phyloP scores from a whole-genome alignment of 257 asterid genomes.

The Osmanthus fragrans region DNA sequence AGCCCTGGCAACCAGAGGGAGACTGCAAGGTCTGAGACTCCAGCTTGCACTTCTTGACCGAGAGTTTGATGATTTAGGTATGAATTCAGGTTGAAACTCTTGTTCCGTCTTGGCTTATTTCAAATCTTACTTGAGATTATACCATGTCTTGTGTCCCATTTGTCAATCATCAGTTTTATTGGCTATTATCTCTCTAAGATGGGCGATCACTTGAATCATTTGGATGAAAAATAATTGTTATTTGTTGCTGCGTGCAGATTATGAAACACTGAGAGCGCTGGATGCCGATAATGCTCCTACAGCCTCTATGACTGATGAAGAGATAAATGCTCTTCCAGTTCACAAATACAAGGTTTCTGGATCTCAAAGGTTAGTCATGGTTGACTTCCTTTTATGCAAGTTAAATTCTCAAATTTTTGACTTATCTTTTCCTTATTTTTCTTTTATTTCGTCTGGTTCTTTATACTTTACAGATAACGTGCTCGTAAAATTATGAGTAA shows the following conservation, averaged over 20 bases:
- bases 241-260: slow-evolving; percentile 55
- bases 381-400: slow-evolving; percentile 19
- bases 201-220: neutral
- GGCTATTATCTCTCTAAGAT: neutral
- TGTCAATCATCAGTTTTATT: slow-evolving; percentile 7
- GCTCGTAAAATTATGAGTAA: neutral
- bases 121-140: slow-evolving; percentile 8
- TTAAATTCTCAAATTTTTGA: neutral
- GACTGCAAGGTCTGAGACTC: slow-evolving; percentile 95
- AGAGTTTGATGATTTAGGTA: slow-evolving; percentile 95
- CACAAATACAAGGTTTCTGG: slow-evolving; percentile 85
- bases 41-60: slow-evolving; percentile 99
- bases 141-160: neutral
- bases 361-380: slow-evolving; percentile 60
- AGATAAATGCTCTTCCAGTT: slow-evolving; percentile 94
- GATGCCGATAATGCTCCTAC: slow-evolving; percentile 86
- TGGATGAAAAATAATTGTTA: slow-evolving; percentile 10
- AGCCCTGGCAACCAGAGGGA: slow-evolving; percentile 91
- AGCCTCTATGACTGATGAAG: slow-evolving; percentile 94
- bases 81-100: slow-evolving; percentile 7
- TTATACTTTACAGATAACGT: neutral
- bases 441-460: neutral
- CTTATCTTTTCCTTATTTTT: neutral
- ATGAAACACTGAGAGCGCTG: slow-evolving; percentile 87
- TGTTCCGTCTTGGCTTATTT: neutral